Conservation (phyloP, 129 eudicot species). For the Flaveria linearis region DNA sequence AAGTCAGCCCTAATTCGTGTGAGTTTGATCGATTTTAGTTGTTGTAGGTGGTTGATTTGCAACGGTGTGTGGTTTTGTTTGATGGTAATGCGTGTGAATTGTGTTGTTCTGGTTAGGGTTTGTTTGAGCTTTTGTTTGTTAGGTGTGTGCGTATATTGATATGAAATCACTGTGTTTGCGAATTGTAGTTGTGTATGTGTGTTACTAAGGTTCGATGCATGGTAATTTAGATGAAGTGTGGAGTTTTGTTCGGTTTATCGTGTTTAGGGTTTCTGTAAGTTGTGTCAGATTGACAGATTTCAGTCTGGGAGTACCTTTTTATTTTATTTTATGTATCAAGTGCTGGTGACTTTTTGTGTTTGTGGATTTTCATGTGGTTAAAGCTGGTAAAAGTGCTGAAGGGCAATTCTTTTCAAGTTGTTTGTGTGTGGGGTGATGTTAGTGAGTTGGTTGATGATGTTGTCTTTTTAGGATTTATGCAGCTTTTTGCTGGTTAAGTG, state of each 20-base stretch:
- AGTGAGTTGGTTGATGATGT: not conserved
- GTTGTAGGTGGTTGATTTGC: not conserved
- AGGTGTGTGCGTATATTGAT: not conserved
- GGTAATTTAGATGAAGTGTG: conserved; percentile 6
- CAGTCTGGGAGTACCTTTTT: not conserved
- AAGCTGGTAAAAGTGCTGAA: conserved; percentile 19
- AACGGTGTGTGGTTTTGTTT: too few species aligned
- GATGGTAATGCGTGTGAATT: not conserved
- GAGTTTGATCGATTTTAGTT: conserved; percentile 22
- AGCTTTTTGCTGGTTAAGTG: conserved; percentile 10
- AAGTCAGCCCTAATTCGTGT: conserved; percentile 32
- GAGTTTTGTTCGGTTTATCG: conserved; percentile 5
- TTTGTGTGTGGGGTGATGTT: not conserved
- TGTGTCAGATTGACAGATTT: not conserved
- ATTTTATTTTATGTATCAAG: not conserved
- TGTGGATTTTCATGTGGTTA: not conserved
- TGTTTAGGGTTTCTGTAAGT: conserved; percentile 19
- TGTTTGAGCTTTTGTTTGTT: not conserved
- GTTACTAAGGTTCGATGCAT: conserved; percentile 1
- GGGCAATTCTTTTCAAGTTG: not conserved
- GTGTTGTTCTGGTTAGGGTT: conserved; percentile 31
- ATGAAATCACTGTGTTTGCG: conserved; percentile 4
- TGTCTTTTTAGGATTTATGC: conserved; percentile 4
- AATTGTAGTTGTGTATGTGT: conserved; percentile 19
- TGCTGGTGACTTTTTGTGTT: conserved; percentile 13